Conservation (phyloP, 768 basidiomycete genomes). For the Amanita rimosa region DNA sequence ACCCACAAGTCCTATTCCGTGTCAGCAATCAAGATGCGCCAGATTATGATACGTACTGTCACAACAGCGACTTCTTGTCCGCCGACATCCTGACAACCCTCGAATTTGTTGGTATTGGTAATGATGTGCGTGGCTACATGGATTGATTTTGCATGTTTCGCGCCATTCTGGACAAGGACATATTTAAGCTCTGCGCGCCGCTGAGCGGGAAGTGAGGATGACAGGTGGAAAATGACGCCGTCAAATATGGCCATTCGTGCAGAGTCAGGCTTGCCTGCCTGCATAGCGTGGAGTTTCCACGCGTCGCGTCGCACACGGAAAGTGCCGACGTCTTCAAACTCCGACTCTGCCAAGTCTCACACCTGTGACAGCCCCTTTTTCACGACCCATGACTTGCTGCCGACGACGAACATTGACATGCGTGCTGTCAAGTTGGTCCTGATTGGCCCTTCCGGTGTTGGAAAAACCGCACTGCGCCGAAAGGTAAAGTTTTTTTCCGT, state of each 20-base stretch:
- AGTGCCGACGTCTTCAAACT: not conserved
- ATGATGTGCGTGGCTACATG: conserved; percentile 34
- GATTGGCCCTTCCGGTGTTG: conserved; percentile 76
- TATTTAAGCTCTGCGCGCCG: conserved; percentile 32
- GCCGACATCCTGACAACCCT: conserved; percentile 38
- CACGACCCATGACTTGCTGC: not conserved
- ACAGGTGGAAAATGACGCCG: conserved; percentile 33
- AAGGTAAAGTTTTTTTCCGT: conserved; percentile 60
- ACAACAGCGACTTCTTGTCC: conserved; percentile 21
- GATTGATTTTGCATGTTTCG: conserved; percentile 18
- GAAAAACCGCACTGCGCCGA: conserved; percentile 71
- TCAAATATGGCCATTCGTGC: conserved; percentile 20
- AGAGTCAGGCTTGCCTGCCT: too few species aligned
- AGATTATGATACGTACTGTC: conserved; percentile 18
- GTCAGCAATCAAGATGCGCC: not conserved
- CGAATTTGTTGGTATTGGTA: conserved; percentile 42
- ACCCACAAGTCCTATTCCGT: conserved; percentile 51
- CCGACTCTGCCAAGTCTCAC: not conserved
- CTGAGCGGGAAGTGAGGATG: conserved; percentile 31
- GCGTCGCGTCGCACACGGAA: not conserved
- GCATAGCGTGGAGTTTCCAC: too few species aligned
- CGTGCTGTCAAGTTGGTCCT: conserved; percentile 73
- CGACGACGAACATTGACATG: conserved; percentile 23
- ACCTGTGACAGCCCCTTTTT: not conserved
- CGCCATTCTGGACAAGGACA: conserved; percentile 45